These are phyloP conservation scores for Trichophyton verrucosum DNA, from an alignment of 2,329 filamentous ascomycete genomes.

Conservation along the genomic window DNA sequence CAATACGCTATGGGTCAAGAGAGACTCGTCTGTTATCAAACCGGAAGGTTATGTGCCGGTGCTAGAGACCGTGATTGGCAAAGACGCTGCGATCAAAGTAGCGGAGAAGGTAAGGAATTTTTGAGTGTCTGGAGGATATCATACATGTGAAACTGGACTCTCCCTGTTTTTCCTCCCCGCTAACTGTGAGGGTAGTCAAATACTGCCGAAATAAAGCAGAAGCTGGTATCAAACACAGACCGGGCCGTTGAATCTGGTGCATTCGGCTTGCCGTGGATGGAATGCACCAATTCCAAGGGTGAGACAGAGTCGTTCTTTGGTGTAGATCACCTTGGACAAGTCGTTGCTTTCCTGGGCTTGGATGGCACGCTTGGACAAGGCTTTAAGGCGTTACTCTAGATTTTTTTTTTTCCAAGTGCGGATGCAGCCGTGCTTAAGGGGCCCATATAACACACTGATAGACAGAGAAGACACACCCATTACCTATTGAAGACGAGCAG, in stretches of 20 bases:
- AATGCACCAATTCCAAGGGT: slow-evolving; percentile 43
- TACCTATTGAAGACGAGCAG: no score
- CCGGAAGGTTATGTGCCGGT: slow-evolving; percentile 34
- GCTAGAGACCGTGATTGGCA: slow-evolving; percentile 36
- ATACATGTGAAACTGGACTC: slow-evolving; percentile 1
- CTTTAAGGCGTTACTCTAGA: slow-evolving; percentile 21
- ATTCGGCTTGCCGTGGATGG: slow-evolving; percentile 51
- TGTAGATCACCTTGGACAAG: slow-evolving; percentile 47
- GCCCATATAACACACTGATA: not conserved
- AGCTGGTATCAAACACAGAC: slow-evolving; percentile 39
- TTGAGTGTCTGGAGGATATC: not conserved
- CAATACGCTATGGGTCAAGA: slow-evolving; percentile 41
- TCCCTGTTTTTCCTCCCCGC: no score
- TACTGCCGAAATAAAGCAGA: slow-evolving; percentile 35
- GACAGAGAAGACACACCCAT: no score
- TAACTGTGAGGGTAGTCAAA: slow-evolving; percentile 15
- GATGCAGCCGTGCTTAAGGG: no score
- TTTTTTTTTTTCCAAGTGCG: no score
- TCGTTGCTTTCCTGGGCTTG: slow-evolving; percentile 42
- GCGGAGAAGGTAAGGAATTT: slow-evolving; percentile 27
- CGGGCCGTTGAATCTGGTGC: slow-evolving; percentile 41
- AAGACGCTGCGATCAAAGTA: slow-evolving; percentile 31
- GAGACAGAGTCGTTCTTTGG: slow-evolving; percentile 47
- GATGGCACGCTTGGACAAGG: slow-evolving; percentile 26
- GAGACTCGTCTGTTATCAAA: slow-evolving; percentile 32